These are phyloP conservation scores for Solanum phureja DNA, from an alignment of 257 asterid species.

Conservation along the genomic window DNA sequence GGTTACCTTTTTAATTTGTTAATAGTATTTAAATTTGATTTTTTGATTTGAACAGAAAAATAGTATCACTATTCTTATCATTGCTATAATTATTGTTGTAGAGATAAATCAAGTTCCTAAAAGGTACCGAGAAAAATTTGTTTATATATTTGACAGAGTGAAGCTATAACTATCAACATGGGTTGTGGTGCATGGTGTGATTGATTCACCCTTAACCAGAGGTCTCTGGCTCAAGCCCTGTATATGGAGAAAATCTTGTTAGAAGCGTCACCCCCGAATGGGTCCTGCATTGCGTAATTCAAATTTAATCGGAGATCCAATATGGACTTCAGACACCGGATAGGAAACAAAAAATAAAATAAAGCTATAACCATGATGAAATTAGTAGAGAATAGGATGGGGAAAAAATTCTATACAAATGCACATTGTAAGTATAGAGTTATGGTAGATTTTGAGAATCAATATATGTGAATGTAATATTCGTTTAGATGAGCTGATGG, in stretches of 20 bases:
- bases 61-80: background rate
- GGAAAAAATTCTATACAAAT: background rate
- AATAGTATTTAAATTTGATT: background rate
- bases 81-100: background rate
- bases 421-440: background rate
- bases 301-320: background rate
- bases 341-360: too few relatives aligned
- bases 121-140: background rate
- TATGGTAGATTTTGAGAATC: background rate
- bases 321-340: rapidly evolving
- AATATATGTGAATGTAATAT: background rate
- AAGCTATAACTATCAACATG: background rate
- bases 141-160: background rate
- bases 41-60: background rate
- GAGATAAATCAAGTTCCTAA: background rate
- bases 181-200: background rate
- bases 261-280: background rate
- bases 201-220: background rate
- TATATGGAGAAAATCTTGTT: background rate
- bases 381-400: background rate
- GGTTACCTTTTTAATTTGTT: background rate
- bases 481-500: background rate
- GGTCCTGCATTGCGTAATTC: rapidly evolving
- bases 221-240: background rate
- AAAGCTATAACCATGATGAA: background rate